Conservation (phyloP, 768 basidiomycete genomes). For the Mrakia gelida region DNA sequence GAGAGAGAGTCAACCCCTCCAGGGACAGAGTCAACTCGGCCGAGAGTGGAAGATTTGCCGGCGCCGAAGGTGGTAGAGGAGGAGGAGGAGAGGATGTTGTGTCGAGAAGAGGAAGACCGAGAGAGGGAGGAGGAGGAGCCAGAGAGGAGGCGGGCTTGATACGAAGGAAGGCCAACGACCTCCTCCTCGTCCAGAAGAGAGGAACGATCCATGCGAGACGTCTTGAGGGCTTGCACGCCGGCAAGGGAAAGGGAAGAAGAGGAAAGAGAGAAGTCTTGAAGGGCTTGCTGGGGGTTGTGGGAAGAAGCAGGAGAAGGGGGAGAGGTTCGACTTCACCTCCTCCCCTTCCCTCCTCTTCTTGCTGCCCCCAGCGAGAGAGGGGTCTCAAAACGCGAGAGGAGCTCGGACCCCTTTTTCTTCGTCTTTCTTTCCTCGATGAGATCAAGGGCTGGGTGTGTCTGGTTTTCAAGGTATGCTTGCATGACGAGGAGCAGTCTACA, state of each 20-base stretch:
- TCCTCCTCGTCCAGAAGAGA: neutral
- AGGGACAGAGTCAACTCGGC: neutral
- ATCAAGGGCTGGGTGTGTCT: no score
- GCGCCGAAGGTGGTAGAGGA: neutral
- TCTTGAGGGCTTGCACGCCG: conserved; percentile 6
- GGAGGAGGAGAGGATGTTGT: conserved; percentile 13
- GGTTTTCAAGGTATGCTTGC: no score
- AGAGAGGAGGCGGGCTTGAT: conserved; percentile 30
- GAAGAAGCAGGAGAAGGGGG: neutral
- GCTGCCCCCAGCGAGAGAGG: no score
- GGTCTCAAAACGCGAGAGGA: no score
- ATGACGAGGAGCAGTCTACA: no score
- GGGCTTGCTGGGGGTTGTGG: neutral
- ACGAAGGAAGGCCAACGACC: conserved; percentile 18
- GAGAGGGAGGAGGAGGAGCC: conserved; percentile 15
- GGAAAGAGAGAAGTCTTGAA: neutral
- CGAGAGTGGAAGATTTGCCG: neutral
- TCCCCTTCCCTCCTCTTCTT: no score
- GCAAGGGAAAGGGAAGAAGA: neutral
- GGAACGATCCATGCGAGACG: neutral
- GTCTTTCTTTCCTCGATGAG: no score
- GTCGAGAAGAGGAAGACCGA: conserved; percentile 12
- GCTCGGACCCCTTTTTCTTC: no score
- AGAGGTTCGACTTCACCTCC: no score
- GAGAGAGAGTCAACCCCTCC: neutral